phyloP scores from a whole-genome alignment of 169 alveolate species.

The Plasmodium cynomolgi region DNA sequence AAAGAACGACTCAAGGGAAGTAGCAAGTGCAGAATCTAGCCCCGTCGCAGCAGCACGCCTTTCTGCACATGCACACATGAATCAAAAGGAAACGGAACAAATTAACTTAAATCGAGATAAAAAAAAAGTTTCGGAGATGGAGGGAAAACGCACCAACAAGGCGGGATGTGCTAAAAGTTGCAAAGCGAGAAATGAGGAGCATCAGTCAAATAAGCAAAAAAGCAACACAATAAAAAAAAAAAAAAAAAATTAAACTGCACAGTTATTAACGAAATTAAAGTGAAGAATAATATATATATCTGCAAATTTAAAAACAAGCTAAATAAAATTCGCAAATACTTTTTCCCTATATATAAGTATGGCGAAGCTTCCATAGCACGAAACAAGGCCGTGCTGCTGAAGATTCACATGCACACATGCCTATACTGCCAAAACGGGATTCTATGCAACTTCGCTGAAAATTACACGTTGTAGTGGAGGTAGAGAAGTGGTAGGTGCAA shows the following conservation, averaged over 20 bases:
- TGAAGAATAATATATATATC: slow-evolving; percentile 42
- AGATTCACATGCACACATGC: slow-evolving; percentile 35
- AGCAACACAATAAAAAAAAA: slow-evolving; percentile 12
- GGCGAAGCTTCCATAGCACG: slow-evolving; percentile 35
- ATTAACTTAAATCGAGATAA: neutral
- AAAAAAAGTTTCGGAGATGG: neutral
- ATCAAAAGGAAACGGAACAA: neutral
- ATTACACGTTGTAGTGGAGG: slow-evolving; percentile 15
- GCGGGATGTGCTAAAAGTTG: neutral
- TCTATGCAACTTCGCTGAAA: slow-evolving; percentile 56
- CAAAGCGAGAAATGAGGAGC: neutral
- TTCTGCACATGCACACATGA: neutral
- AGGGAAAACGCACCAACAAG: neutral
- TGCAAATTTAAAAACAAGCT: slow-evolving; percentile 31
- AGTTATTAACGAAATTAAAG: slow-evolving; percentile 14
- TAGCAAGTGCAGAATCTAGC: neutral
- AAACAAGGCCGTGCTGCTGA: slow-evolving; percentile 31
- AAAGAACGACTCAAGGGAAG: neutral
- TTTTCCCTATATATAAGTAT: slow-evolving; percentile 61
- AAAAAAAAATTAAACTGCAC: slow-evolving; percentile 2
- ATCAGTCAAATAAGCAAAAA: neutral
- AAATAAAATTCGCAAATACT: slow-evolving; percentile 39
- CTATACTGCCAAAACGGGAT: slow-evolving; percentile 55
- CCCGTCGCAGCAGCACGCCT: neutral
- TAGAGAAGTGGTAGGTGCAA: neutral